Percentiles rank a stretch among this genome's conserved stretches.
Evolutionary conservation across 129 eudicot species (phyloP).

Genomic region (Ambrosia trifida): DNA sequence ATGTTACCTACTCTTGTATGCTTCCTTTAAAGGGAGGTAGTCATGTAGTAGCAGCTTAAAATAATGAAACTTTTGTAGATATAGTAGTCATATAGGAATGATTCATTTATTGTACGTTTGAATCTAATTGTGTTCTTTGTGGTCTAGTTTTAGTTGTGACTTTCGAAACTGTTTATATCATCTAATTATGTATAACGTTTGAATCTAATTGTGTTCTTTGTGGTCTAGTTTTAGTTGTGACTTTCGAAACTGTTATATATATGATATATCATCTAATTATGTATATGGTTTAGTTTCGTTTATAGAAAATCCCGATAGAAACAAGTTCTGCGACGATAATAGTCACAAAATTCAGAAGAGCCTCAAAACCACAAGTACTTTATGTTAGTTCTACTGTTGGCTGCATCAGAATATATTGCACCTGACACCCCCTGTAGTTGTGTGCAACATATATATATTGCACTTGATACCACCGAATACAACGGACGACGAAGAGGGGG

Average conservation of each 20-base stretch:
- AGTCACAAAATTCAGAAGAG: too few species aligned
- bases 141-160: constrained; percentile 13
- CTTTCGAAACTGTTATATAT: not conserved
- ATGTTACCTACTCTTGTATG: constrained; percentile 95
- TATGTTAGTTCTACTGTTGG: too few species aligned
- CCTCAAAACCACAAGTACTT: too few species aligned
- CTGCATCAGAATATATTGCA: too few species aligned
- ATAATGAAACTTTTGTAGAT: constrained; percentile 29
- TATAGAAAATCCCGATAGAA: too few species aligned
- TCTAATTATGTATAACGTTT: not conserved
- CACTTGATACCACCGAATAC: too few species aligned
- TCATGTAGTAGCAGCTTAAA: constrained; percentile 67
- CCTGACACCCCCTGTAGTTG: too few species aligned
- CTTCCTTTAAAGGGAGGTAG: constrained; percentile 76
- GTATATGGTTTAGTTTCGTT: not conserved
- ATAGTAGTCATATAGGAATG: not conserved
- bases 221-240: constrained; percentile 13
- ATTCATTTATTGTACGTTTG: not conserved
- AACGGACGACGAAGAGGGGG: too few species aligned
- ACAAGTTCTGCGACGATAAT: too few species aligned
- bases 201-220: not conserved
- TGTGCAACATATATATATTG: too few species aligned
- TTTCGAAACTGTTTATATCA: not conserved
- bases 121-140: not conserved
- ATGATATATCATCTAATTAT: not conserved